Percentiles rank a stretch among this genome's conserved stretches.
These are phyloP conservation scores for Alternaria triticina DNA, from an alignment of 2,329 filamentous ascomycete genomes.

Conservation along the genomic window DNA sequence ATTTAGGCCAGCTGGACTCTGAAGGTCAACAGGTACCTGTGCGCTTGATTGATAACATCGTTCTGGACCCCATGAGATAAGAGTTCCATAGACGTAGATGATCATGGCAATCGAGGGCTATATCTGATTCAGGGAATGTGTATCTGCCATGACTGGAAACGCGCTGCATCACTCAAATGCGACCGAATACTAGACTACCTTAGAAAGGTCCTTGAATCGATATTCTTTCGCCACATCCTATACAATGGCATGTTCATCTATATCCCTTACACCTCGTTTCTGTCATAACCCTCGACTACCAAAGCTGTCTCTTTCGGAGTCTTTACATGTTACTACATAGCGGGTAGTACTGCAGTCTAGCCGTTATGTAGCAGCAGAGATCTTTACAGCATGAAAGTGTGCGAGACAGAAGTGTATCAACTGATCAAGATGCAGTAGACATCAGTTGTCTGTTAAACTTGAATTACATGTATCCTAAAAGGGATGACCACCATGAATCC, in stretches of 20 bases:
- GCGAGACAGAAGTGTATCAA: background rate
- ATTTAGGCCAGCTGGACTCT: constrained; percentile 68
- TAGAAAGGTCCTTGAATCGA: background rate
- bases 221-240: background rate
- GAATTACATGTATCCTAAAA: background rate
- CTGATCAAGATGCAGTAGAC: background rate
- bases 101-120: background rate
- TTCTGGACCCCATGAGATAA: constrained; percentile 52
- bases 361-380: background rate
- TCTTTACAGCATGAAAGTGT: background rate
- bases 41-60: constrained; percentile 91
- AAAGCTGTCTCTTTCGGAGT: background rate
- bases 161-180: background rate
- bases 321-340: background rate
- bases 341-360: background rate
- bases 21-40: constrained; percentile 78
- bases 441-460: background rate
- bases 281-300: background rate
- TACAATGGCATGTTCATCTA: background rate
- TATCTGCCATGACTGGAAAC: background rate
- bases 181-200: background rate
- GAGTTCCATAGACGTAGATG: background rate
- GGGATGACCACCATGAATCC: background rate
- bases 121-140: background rate
- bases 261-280: background rate